Percentiles rank a stretch among this genome's conserved stretches.
These are phyloP conservation scores for Lentinula raphanica DNA, from an alignment of 768 basidiomycete species.

Conservation along the genomic window DNA sequence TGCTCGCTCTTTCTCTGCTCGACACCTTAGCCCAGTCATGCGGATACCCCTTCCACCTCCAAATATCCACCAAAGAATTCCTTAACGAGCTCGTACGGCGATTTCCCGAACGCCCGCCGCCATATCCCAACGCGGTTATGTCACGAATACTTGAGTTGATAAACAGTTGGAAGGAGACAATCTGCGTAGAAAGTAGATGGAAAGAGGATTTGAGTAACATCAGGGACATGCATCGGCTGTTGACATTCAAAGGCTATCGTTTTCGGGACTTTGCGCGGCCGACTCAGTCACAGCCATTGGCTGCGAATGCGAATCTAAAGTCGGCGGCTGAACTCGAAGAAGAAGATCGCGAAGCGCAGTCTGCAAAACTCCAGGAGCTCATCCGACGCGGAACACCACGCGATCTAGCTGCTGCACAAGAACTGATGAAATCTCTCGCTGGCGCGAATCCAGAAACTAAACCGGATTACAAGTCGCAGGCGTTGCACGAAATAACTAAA, in stretches of 20 bases:
- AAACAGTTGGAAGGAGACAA: slow-evolving; percentile 89
- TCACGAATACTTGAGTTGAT: slow-evolving; percentile 89
- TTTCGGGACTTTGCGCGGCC: slow-evolving; percentile 47
- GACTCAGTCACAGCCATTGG: slow-evolving; percentile 27
- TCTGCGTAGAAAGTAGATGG: slow-evolving; percentile 85
- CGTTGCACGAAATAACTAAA: slow-evolving; percentile 86
- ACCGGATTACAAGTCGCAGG: slow-evolving; percentile 89
- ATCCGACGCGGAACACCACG: slow-evolving; percentile 94
- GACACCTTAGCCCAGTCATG: slow-evolving; percentile 92
- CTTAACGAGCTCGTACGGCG: slow-evolving; percentile 96
- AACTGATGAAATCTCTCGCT: slow-evolving; percentile 92
- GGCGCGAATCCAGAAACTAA: slow-evolving; percentile 94
- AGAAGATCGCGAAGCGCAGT: slow-evolving; percentile 92
- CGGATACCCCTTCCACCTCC: slow-evolving; percentile 96
- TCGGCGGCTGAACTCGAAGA: slow-evolving; percentile 93
- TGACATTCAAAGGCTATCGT: slow-evolving; percentile 90
- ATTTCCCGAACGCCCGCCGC: slow-evolving; percentile 96
- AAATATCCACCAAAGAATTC: slow-evolving; percentile 96
- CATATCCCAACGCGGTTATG: slow-evolving; percentile 94
- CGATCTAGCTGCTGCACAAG: slow-evolving; percentile 92
- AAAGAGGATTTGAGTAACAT: slow-evolving; percentile 97
- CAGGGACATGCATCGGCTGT: slow-evolving; percentile 91
- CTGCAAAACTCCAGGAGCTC: slow-evolving; percentile 97
- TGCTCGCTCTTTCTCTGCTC: slow-evolving; percentile 80
- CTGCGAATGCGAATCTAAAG: slow-evolving; percentile 69